Percentiles rank a stretch among this genome's conserved stretches.
These are phyloP conservation scores for Arctium lappa DNA, from an alignment of 129 eudicot genomes.

Conservation along the genomic window DNA sequence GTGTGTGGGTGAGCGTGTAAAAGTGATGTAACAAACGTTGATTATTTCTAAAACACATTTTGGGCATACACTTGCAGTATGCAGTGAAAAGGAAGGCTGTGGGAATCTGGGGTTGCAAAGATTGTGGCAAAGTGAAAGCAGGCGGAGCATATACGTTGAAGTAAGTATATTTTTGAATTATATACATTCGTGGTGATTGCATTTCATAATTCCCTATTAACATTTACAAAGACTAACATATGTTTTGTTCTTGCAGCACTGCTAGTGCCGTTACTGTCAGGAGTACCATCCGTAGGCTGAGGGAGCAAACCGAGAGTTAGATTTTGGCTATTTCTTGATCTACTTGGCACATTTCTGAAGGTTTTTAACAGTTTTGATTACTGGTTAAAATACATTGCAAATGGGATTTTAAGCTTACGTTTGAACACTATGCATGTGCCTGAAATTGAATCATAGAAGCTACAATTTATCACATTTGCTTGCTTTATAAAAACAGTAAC, in stretches of 20 bases:
- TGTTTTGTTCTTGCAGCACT: conserved; percentile 41
- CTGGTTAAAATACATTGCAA: conserved; percentile 14
- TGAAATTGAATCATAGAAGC: not conserved
- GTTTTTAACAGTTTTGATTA: not conserved
- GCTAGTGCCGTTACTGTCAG: conserved; percentile 83
- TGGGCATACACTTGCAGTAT: conserved; percentile 37
- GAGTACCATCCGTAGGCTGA: conserved; percentile 71
- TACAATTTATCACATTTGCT: not conserved
- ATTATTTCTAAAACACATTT: not conserved
- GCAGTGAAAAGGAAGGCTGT: conserved; percentile 91
- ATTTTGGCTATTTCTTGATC: conserved; percentile 15
- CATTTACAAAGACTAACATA: not conserved
- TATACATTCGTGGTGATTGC: not conserved
- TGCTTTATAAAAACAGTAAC: not conserved
- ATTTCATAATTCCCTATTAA: not conserved
- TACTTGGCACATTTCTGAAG: not conserved
- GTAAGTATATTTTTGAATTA: conserved; percentile 25
- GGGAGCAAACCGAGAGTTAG: conserved; percentile 68
- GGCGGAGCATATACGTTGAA: conserved; percentile 93
- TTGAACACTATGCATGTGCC: conserved; percentile 2
- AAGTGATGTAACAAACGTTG: not conserved
- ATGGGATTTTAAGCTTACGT: not conserved
- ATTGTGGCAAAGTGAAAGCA: conserved; percentile 91
- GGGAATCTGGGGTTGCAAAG: conserved; percentile 98
- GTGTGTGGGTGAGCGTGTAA: not conserved